Conservation (phyloP, 176 grass and related monocot genomes). For the Sorghum bicolor region DNA sequence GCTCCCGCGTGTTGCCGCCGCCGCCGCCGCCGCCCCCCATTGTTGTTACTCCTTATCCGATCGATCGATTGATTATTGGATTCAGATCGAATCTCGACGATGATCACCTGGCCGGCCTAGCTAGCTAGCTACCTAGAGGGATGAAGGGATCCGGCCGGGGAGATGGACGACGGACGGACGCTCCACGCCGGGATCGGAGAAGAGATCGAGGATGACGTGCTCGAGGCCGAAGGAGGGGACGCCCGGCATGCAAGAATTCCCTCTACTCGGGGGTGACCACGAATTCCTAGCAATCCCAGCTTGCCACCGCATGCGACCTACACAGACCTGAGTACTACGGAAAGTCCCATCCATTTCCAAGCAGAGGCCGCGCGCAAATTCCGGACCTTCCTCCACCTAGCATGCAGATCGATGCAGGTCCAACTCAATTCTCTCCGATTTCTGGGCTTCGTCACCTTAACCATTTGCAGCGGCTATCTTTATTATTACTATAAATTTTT, state of each 20-base stretch:
- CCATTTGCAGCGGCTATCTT: no score
- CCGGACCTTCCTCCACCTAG: background rate
- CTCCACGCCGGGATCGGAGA: background rate
- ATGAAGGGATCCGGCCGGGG: background rate
- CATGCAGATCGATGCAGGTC: background rate
- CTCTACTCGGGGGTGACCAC: background rate
- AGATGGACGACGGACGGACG: background rate
- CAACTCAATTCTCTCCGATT: background rate
- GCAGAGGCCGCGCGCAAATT: background rate
- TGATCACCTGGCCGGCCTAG: background rate
- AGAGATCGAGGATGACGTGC: background rate
- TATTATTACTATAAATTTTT: no score
- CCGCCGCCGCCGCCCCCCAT: constrained; percentile 42
- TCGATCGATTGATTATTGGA: background rate
- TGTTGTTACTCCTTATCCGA: background rate
- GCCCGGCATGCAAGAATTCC: background rate
- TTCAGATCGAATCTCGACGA: background rate
- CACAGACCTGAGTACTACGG: background rate
- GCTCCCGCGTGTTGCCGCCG: constrained; percentile 49
- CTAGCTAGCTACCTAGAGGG: background rate
- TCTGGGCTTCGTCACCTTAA: background rate
- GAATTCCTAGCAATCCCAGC: background rate
- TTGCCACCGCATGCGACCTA: background rate
- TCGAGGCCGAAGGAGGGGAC: background rate
- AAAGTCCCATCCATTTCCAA: background rate